Base-by-base conservation (phyloP, 2,329 filamentous ascomycete genomes). In the Hymenoscyphus linearis region DNA sequence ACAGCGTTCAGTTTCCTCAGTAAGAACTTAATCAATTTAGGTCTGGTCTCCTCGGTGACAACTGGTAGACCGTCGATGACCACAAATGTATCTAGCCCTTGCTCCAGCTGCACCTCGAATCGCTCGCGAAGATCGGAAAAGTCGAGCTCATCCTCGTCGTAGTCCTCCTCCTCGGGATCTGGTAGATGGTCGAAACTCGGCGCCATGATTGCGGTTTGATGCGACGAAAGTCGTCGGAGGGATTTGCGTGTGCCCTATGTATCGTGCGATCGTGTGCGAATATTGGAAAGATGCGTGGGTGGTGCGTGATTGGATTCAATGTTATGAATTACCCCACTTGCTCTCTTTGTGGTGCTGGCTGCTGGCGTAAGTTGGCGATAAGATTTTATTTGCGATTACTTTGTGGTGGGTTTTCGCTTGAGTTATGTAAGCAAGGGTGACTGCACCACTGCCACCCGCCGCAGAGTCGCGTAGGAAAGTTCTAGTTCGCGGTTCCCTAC, bases 1-100 rank as follows among this genome's bases (percentile, higher is more conserved):
- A 93, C 91, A 63, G 86, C 82, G 78, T 89, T 93, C 71, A 99
- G 81, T 82, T 96, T 97, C 80, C 93, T 91, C 76, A 96, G 80
- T 78, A 99, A 81, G 78, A 98, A 98, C 79, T 98, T 98, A 77
- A 96, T 82, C 64, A 99, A 86, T 82, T 96, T 98, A 63, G 90
- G 86, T 80, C 92, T 93, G 81, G 90, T 93, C 56, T 95, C 93
- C 76, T 93, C 91, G 62, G 82, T 91, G 67, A 99, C 93, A 66
- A 89, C 80, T 67, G 95, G 95, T 52, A 99, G 85, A 68, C 95
- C 95, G 76, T 99, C 95, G 74, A 98, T 85, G 65, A 98, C 93
- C 67, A 99, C 90, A 73, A 99, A 99, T 66, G 92, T 89, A 75
- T 99, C 95, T 71, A 97, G 89, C 62, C 95, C 95, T 77, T 96